Evolutionary conservation across 805 yeast species (phyloP).

Genomic region (Yarrowia sp.): DNA sequence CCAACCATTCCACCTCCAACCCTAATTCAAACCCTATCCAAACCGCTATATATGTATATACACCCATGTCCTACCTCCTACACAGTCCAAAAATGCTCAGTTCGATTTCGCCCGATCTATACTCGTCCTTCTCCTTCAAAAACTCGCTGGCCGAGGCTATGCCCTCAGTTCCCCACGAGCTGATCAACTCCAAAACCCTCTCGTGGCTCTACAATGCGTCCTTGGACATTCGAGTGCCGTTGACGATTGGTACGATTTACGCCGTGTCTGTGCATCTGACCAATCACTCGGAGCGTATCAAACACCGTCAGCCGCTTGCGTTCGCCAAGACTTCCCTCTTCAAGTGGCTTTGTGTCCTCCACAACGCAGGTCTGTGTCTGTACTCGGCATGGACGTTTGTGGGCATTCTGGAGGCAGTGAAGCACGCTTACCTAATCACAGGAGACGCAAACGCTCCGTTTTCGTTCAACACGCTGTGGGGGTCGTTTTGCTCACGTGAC

Average conservation of each 20-base stretch:
- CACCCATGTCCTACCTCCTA: neutral
- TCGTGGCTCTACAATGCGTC: conserved; percentile 44
- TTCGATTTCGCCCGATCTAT: conserved; percentile 29
- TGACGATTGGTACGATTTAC: conserved; percentile 64
- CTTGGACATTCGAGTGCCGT: conserved; percentile 61
- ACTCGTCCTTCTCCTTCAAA: conserved; percentile 33
- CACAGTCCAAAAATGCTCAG: conserved; percentile 5
- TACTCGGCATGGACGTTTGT: conserved; percentile 74
- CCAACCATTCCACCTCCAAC: too few relatives aligned
- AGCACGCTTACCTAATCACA: conserved; percentile 50
- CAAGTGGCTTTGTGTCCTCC: conserved; percentile 63
- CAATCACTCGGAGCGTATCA: conserved; percentile 57
- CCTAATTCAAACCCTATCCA: neutral
- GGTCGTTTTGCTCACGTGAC: conserved; percentile 66
- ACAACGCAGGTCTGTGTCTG: conserved; percentile 66
- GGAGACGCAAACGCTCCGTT: conserved; percentile 79
- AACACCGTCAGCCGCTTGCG: conserved; percentile 55
- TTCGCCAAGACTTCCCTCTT: conserved; percentile 57
- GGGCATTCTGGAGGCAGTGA: conserved; percentile 65
- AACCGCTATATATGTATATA: neutral
- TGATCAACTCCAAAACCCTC: conserved; percentile 28
- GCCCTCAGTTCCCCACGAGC: conserved; percentile 29
- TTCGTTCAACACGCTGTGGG: conserved; percentile 85
- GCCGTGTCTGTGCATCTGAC: conserved; percentile 63
- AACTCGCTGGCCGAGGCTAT: conserved; percentile 39